Percentiles rank a stretch among this genome's conserved stretches.
Evolutionary conservation across 2,329 filamentous ascomycete genomes (phyloP).

Genomic region (Aureobasidium lini): DNA sequence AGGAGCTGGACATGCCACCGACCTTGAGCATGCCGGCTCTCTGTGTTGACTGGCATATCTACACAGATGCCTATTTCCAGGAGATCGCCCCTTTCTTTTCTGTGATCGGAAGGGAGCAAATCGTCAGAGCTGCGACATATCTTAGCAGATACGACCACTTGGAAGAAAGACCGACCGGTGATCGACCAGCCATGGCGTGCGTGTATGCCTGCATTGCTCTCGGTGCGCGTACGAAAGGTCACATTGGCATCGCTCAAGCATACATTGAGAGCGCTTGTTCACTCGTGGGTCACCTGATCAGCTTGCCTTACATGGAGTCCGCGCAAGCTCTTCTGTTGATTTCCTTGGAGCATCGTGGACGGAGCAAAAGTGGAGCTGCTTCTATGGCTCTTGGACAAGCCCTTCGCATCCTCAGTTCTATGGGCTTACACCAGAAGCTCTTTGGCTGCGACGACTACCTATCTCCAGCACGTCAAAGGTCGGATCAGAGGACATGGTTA

Average conservation of each 20-base stretch:
- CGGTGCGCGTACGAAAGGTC: background rate
- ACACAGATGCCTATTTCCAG: background rate
- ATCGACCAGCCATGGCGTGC: background rate
- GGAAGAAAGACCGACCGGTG: background rate
- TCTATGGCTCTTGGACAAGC: background rate
- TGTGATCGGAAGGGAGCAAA: background rate
- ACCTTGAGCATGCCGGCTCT: background rate
- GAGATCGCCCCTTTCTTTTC: background rate
- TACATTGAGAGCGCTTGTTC: background rate
- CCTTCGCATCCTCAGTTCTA: background rate
- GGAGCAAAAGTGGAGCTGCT: background rate
- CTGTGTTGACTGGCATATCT: background rate
- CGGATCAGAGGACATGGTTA: background rate
- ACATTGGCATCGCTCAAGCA: background rate
- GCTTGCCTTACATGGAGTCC: background rate
- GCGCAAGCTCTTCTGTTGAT: constrained; percentile 6
- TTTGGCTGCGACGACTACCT: background rate
- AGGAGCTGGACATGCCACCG: background rate
- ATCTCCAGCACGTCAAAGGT: background rate
- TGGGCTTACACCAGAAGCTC: background rate
- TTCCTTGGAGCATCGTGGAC: background rate
- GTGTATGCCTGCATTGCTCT: background rate
- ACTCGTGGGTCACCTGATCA: background rate
- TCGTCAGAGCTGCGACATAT: background rate
- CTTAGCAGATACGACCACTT: background rate